A percentile compares a stretch with the other conserved stretches of the same genome.
Conservation (phyloP, 164 flowering plant species). For the Aristolochia fimbriata region DNA sequence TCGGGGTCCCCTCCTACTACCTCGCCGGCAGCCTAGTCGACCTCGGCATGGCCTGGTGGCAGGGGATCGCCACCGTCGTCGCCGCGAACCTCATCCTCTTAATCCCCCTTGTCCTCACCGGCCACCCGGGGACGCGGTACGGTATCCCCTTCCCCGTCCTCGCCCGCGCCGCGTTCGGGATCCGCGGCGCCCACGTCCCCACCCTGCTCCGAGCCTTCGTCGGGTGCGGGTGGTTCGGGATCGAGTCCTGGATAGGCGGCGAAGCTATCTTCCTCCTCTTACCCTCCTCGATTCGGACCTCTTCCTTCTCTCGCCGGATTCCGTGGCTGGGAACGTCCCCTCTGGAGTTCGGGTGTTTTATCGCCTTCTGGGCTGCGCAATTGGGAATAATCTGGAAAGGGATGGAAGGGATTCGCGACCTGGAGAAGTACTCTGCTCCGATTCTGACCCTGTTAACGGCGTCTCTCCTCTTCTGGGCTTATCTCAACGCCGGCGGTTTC, state of each 20-base stretch:
- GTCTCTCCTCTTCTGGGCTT: constrained; percentile 60
- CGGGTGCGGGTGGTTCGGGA: constrained; percentile 93
- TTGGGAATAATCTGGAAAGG: constrained; percentile 58
- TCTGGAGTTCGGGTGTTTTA: constrained; percentile 70
- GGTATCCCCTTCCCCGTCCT: constrained; percentile 85
- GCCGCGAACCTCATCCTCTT: constrained; percentile 59
- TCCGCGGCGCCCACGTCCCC: constrained; percentile 76
- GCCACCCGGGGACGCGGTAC: constrained; percentile 68
- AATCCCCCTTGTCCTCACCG: constrained; percentile 62
- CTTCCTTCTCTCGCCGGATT: constrained; percentile 13
- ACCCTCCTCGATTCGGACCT: constrained; percentile 32
- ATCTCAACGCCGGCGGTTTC: constrained; percentile 71
- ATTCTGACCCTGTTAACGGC: constrained; percentile 46
- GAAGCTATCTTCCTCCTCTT: constrained; percentile 73
- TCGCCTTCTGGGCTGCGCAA: constrained; percentile 66
- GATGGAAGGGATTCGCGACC: constrained; percentile 66
- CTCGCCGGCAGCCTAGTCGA: constrained; percentile 87
- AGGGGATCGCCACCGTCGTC: constrained; percentile 77
- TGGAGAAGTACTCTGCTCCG: constrained; percentile 87
- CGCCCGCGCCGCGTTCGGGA: constrained; percentile 71
- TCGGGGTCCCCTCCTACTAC: constrained; percentile 79
- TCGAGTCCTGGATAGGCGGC: constrained; percentile 94
- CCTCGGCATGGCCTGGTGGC: constrained; percentile 98
- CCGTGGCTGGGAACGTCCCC: constrained; percentile 80
- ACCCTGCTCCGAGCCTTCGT: constrained; percentile 73